Evolutionary conservation across 2,329 filamentous ascomycete genomes (phyloP), one percentile per base, ranked within the genome.

Genomic region (Hirsutella rhossiliensis): DNA sequence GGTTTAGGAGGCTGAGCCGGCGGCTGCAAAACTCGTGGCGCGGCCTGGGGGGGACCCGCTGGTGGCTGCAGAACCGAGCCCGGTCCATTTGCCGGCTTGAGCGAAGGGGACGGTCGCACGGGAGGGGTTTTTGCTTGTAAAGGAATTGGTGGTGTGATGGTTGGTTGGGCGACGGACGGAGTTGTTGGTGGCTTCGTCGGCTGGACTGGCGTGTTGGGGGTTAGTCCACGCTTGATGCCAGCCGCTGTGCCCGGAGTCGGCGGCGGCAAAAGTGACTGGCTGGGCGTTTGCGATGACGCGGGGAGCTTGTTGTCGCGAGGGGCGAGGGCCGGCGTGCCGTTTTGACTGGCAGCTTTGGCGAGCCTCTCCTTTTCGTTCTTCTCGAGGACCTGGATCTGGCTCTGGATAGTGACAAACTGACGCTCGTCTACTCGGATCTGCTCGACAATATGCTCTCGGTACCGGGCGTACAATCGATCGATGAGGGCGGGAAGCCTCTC

Each of bases 371-470:
- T 56, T 50, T 64, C 62, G 18, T 51, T 60, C 43, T 72, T 71
- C 58, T 89, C 78, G 41, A 92, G 72, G 46, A 80, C 72, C 34
- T 71, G 66, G 42, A 94, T 77, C 51, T 95, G 83, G 46, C 69
- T 70, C 59, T 80, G 75, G 38, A 90, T 64, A 17, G 65, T 65
- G 23, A 75, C 72, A 56, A 82, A 84, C 42, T 69, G 72, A 46
- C 71, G 72, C 66, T 96, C 89, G 48, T 92, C 82, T 44, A 84
- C 76, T 46, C 75, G 71, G 47, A 96, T 85, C 54, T 82, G 75
- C 45, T 69, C 67, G n/a, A 87, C 73, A 41, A 82, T 69, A 38
- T 81, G 69, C 39, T 83, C 77, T 50, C 80, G 75, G 59, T 94
- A 96, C 48, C 77, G 73, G 12, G 76, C 72, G 58, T 92, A 94